A percentile compares a stretch with the other conserved stretches of the same genome.
Conservation (phyloP, 2,329 filamentous ascomycete species). For the Mariannaea sp. region DNA sequence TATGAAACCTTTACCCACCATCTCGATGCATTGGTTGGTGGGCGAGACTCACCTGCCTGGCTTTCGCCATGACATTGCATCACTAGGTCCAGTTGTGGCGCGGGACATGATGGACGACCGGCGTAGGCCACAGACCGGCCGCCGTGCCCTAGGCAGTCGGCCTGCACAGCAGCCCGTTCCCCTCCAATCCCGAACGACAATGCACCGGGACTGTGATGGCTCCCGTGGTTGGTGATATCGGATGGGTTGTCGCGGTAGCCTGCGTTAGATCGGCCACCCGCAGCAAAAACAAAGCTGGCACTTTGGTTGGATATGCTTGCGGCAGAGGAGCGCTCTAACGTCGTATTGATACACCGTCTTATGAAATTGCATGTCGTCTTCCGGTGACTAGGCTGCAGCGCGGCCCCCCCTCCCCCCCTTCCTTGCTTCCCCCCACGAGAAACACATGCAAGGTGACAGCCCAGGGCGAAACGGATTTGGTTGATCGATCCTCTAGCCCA, state of each 20-base stretch:
- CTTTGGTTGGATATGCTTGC: not conserved
- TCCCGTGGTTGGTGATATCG: not conserved
- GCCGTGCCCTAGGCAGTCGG: no score
- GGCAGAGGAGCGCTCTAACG: not conserved
- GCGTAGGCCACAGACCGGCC: not conserved
- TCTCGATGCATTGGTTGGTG: slow-evolving; percentile 12
- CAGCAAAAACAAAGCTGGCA: not conserved
- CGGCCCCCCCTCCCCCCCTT: no score
- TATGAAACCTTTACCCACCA: not conserved
- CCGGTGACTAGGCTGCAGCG: no score
- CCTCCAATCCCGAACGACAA: slow-evolving; percentile 1
- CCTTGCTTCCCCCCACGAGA: slow-evolving; percentile 9
- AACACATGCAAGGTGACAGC: not conserved
- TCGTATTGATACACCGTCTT: not conserved
- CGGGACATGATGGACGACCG: slow-evolving; percentile 5
- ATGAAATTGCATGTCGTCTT: no score
- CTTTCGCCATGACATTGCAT: slow-evolving; percentile 13
- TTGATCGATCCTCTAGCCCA: not conserved
- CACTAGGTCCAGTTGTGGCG: slow-evolving; percentile 11
- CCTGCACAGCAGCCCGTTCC: not conserved
- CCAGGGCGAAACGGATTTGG: not conserved
- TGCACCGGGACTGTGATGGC: not conserved
- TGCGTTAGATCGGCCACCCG: not conserved
- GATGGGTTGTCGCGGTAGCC: not conserved
- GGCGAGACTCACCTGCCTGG: slow-evolving; percentile 4